Percentiles rank a stretch among this genome's conserved stretches.
Evolutionary conservation across 257 asterid species (phyloP).

Genomic region (Solanum gracilifrons): DNA sequence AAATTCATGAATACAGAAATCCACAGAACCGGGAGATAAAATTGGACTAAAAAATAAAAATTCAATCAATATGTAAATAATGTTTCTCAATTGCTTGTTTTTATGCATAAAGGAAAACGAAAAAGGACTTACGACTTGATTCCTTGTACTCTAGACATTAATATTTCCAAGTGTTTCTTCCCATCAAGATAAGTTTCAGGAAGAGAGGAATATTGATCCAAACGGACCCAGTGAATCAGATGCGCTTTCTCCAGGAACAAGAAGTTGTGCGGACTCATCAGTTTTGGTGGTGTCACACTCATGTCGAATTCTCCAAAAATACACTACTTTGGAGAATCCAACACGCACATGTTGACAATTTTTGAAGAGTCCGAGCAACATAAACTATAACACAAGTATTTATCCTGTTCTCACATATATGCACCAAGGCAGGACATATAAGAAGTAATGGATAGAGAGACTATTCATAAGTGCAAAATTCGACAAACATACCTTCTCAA

Average conservation of each 20-base stretch:
- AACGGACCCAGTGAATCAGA: too few species aligned
- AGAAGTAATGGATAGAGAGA: neutral
- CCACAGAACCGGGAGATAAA: slow-evolving; percentile 51
- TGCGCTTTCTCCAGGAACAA: too few species aligned
- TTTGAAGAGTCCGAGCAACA: neutral
- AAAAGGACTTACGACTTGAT: slow-evolving; percentile 44
- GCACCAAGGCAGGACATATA: neutral
- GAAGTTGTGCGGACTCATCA: too few species aligned
- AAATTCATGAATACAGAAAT: slow-evolving; percentile 31
- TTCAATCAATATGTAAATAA: neutral
- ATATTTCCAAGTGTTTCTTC: too few species aligned
- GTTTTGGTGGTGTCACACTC: too few species aligned
- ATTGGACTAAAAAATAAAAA: slow-evolving; percentile 40
- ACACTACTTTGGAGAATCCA: neutral
- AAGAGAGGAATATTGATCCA: too few species aligned
- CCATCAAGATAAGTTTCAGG: too few species aligned
- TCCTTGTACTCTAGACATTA: too few species aligned
- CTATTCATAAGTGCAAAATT: neutral
- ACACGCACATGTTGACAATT: neutral
- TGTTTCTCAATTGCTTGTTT: neutral
- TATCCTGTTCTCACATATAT: neutral
- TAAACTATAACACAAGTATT: neutral
- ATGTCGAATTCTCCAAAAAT: too few species aligned
- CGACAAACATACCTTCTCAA: neutral
- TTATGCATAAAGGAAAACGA: neutral